Conservation (phyloP, 176 grass and related monocot genomes). For the Ananas comosus region DNA sequence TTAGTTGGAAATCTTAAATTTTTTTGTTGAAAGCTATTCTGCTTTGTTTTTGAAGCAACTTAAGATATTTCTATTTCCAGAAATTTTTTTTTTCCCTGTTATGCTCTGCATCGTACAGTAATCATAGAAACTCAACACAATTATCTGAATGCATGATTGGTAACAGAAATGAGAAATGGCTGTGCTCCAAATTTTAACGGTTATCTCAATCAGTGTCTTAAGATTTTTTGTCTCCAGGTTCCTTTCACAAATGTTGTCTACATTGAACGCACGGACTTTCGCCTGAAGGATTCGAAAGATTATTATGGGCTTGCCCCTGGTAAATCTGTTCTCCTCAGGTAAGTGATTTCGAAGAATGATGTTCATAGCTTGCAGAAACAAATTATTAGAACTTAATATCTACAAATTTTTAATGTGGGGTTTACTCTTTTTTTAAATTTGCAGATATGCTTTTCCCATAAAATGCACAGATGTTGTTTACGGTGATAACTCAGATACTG, state of each 20-base stretch:
- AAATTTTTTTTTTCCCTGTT: too few species aligned
- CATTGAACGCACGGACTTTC: conserved; percentile 92
- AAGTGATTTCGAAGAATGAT: conserved; percentile 12
- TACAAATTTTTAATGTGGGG: background rate
- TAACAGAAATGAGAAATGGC: too few species aligned
- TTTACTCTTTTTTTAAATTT: conserved; percentile 6
- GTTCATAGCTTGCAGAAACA: background rate
- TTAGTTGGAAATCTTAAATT: background rate
- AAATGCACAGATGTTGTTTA: conserved; percentile 89
- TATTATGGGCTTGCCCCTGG: conserved; percentile 93
- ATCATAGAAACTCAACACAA: too few species aligned
- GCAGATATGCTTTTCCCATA: conserved; percentile 92
- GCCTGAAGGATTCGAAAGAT: conserved; percentile 89
- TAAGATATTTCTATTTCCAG: too few species aligned
- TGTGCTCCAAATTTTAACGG: too few species aligned
- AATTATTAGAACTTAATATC: background rate
- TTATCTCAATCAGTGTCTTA: background rate
- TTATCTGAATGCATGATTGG: too few species aligned
- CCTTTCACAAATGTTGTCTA: conserved; percentile 25
- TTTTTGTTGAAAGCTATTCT: background rate
- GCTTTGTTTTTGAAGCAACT: too few species aligned
- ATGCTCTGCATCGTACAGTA: too few species aligned
- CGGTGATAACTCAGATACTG: conserved; percentile 48
- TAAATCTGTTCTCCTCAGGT: conserved; percentile 87
- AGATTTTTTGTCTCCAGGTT: conserved; percentile 8